phyloP scores from a whole-genome alignment of 768 basidiomycete genomes.

The Tricholoma terreum region DNA sequence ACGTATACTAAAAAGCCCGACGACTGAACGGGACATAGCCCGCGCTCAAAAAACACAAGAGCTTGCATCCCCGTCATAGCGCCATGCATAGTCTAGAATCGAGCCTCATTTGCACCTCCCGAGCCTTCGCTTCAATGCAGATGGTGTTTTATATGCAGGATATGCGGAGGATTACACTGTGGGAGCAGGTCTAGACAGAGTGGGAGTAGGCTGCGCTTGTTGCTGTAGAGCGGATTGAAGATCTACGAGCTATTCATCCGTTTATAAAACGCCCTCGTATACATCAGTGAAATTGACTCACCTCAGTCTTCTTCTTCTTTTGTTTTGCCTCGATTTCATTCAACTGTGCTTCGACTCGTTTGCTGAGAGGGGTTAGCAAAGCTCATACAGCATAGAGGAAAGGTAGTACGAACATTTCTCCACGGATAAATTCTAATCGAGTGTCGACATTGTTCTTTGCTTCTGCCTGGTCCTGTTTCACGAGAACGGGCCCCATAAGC shows the following conservation, averaged over 20 bases:
- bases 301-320: slow-evolving; percentile 84
- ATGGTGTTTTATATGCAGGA: not conserved
- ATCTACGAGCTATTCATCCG: slow-evolving; percentile 53
- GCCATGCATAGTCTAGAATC: not conserved
- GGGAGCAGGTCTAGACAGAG: slow-evolving; percentile 7
- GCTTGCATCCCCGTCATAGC: too few relatives aligned
- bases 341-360: slow-evolving; percentile 78
- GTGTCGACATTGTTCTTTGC: slow-evolving; percentile 88
- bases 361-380: slow-evolving; percentile 31
- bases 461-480: slow-evolving; percentile 85
- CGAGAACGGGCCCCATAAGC: slow-evolving; percentile 85
- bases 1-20: slow-evolving; percentile 64
- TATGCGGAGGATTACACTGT: slow-evolving; percentile 2
- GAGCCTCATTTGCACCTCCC: not conserved
- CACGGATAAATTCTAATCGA: slow-evolving; percentile 81
- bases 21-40: slow-evolving; percentile 50
- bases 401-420: slow-evolving; percentile 70
- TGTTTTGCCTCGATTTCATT: slow-evolving; percentile 73
- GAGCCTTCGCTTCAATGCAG: not conserved
- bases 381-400: not conserved
- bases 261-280: slow-evolving; percentile 7
- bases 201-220: slow-evolving; percentile 23
- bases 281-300: slow-evolving; percentile 27
- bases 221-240: slow-evolving; percentile 57
- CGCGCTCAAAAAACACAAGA: slow-evolving; percentile 21